phyloP scores from a whole-genome alignment of 2,329 filamentous ascomycete genomes.

The Hymenoscyphus linearis region DNA sequence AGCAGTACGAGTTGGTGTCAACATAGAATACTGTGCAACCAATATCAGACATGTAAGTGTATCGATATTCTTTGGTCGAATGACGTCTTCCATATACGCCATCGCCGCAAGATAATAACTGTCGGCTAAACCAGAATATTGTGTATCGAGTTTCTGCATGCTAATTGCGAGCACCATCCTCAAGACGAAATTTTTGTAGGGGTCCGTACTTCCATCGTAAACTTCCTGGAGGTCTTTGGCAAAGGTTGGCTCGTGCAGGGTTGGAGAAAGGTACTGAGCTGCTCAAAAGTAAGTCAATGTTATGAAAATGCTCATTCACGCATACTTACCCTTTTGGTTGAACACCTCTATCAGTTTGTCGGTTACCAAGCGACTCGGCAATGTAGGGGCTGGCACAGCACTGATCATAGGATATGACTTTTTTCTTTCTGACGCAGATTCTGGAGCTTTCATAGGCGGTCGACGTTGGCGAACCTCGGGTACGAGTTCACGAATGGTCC shows the following conservation, averaged over 20 bases:
- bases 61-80: slow-evolving; percentile 82
- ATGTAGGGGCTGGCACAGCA: slow-evolving; percentile 67
- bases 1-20: slow-evolving; percentile 87
- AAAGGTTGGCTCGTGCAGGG: slow-evolving; percentile 79
- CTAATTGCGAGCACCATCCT: slow-evolving; percentile 93
- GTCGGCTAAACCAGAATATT: slow-evolving; percentile 90
- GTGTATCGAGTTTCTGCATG: slow-evolving; percentile 82
- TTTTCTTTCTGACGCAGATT: slow-evolving; percentile 51
- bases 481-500: slow-evolving; percentile 87
- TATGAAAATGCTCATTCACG: background rate
- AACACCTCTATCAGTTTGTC: slow-evolving; percentile 81
- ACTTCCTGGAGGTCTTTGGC: slow-evolving; percentile 73
- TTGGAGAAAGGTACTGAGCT: slow-evolving; percentile 87
- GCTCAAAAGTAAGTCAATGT: slow-evolving; percentile 14
- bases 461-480: slow-evolving; percentile 63
- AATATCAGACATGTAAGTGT: slow-evolving; percentile 86
- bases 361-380: slow-evolving; percentile 70
- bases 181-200: slow-evolving; percentile 82
- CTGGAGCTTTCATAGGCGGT: slow-evolving; percentile 62
- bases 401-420: slow-evolving; percentile 92
- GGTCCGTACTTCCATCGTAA: slow-evolving; percentile 67
- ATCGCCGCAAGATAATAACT: slow-evolving; percentile 92
- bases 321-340: slow-evolving; percentile 66
- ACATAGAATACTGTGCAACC: slow-evolving; percentile 83
- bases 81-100: slow-evolving; percentile 73